Evolutionary conservation across 164 flowering plant genomes (phyloP), one percentile per base, ranked within the genome.

Genomic region (Kingdonia uniflora): DNA sequence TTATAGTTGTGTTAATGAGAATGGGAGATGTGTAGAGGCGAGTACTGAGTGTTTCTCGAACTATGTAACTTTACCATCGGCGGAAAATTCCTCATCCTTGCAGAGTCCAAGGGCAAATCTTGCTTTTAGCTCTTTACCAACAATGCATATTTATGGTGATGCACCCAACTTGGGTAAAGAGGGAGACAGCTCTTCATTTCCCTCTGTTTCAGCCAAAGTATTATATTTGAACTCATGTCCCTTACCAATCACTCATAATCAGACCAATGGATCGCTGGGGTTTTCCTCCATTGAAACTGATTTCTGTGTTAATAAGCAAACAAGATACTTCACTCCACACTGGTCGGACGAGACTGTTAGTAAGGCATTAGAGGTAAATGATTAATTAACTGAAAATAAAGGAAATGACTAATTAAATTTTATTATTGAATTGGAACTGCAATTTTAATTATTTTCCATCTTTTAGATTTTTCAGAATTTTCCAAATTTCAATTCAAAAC

Each of bases 281-380:
- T 49, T 21, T 55, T 45, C 64, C 19, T 49, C 37, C 19, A 56
- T 46, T 11, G 64, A 57, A 47, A 50, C 49, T 22, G 75, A 69
- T 40, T 42, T 40, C 48, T 52, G 22, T 57, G 45, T 55, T 58
- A 57, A 49, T 44, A 47, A 11, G 24, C 73, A 57, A 54, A 68
- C 63, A 24, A 79, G 63, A 50, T 46, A 25, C 65, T 88, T 81
- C 63, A 49, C 63, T 57, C 72, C 86, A 17, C 75, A 82, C 59
- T 88, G 81, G 95, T 67, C 90, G 20, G 35, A 20, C 17, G 80
- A 84, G 57, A 69, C 71, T 67, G 84, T 75, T 59, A 62, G 63
- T 48, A 65, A 70, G 46, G 87, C 84, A 39, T 60, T 92, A 61
- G 75, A 81, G 95, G 99, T 92, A 20, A 61, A 80, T 72, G 42